Evolutionary conservation across 1,284 basidiomycete species (phyloP), one percentile per base, ranked within the genome.

Genomic region (Cerrena zonata): DNA sequence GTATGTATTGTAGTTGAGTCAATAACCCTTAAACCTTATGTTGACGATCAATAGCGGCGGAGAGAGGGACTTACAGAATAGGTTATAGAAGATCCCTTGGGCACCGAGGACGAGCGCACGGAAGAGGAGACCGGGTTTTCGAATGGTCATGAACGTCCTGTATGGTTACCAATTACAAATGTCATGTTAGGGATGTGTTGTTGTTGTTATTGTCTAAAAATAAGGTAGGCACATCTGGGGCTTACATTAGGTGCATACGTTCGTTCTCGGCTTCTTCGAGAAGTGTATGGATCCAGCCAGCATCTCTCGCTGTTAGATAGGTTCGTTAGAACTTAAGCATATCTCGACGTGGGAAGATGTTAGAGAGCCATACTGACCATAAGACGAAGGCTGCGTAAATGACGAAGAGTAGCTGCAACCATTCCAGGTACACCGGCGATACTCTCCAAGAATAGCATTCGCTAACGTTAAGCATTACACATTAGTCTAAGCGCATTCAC

Each of bases 231-330:
- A 36, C 10, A 36, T 36, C 11, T 36, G 34, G 34, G 34, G 45
- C 49, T 23, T 42, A 85, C 90, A 94, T 90, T 37, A 94, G 74
- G 68, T 94, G 92, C 91, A 94, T 93, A 47, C 93, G 76, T 69
- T 97, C 94, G 64, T 97, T 97, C 65, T 97, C 94, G 5, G 93
- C 93, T 70, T 97, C 94, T 65, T 94, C 89, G 23, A 95, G 73
- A 37, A 92, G 78, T 2, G 91, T 93, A 54, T 81, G 76, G 57
- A 86, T 82, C 91, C 92, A 96, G 48, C 92, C 92, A 50, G 84
- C 86, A 67, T 96, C 93, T 45, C 93, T 81, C 58, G 83, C 80
- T 86, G 91, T 56, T n/a, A 45, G n/a, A 42, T 30, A 45, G 15
- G 30, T 12, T 27, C 38, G 47, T n/a, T 55, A 51, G 30, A 23